A percentile compares a stretch with the other conserved stretches of the same genome.
Conservation (phyloP, 768 basidiomycete genomes). For the Tephrocybe sp. region DNA sequence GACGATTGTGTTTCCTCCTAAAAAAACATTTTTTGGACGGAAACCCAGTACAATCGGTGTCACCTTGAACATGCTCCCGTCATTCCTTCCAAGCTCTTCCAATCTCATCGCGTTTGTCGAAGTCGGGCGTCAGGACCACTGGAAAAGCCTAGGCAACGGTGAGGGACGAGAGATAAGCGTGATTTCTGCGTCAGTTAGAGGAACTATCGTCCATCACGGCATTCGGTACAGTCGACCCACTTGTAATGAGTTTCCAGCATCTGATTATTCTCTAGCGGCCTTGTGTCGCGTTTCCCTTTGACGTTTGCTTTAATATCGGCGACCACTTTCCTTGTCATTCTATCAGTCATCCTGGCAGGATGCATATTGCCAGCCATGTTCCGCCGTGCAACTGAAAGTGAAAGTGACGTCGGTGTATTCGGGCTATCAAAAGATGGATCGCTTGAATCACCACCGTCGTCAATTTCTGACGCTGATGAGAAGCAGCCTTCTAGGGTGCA, state of each 20-base stretch:
- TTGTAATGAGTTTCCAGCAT: neutral
- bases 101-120: conserved; percentile 60
- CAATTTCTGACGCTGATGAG: conserved; percentile 20
- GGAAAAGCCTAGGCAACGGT: conserved; percentile 69
- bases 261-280: conserved; percentile 43
- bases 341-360: conserved; percentile 43
- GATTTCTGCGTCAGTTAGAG: conserved; percentile 57
- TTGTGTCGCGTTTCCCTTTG: conserved; percentile 70
- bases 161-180: conserved; percentile 75
- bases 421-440: neutral
- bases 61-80: conserved; percentile 55
- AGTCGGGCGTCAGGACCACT: conserved; percentile 71
- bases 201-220: conserved; percentile 64
- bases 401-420: conserved; percentile 10
- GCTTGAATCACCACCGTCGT: conserved; percentile 8
- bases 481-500: conserved; percentile 18
- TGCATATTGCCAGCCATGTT: conserved; percentile 52
- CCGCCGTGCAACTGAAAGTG: conserved; percentile 12
- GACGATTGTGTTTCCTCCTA: conserved; percentile 58
- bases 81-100: conserved; percentile 49
- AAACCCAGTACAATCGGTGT: conserved; percentile 44
- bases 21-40: conserved; percentile 38
- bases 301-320: conserved; percentile 48
- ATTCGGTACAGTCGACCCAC: conserved; percentile 50
- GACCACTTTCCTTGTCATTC: conserved; percentile 45